Conservation (phyloP, 2,329 filamentous ascomycete species). For the Taxawa tesnikishii region DNA sequence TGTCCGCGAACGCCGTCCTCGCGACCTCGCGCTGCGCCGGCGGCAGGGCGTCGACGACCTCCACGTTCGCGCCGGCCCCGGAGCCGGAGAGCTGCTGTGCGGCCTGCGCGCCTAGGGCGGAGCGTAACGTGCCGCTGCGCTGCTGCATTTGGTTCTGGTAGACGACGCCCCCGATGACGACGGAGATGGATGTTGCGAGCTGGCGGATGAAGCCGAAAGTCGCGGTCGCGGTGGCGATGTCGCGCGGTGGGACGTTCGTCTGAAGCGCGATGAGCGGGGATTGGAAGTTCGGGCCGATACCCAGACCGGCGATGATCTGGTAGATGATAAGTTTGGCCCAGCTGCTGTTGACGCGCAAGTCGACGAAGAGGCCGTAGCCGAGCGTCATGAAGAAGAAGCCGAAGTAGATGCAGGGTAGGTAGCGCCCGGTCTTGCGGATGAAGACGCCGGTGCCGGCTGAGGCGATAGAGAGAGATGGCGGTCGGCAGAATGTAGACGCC, state of each 20-base stretch:
- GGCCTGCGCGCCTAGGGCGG: slow-evolving; percentile 37
- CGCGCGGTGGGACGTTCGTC: slow-evolving; percentile 43
- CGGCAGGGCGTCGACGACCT: slow-evolving; percentile 41
- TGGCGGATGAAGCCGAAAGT: slow-evolving; percentile 55
- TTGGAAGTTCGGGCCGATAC: slow-evolving; percentile 56
- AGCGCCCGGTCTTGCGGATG: slow-evolving; percentile 33
- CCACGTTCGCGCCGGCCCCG: slow-evolving; percentile 49
- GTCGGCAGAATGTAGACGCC: slow-evolving; percentile 45
- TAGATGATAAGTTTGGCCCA: slow-evolving; percentile 33
- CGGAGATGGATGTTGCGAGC: slow-evolving; percentile 51
- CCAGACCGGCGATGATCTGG: slow-evolving; percentile 51
- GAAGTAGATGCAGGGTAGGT: slow-evolving; percentile 41
- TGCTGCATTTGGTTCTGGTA: slow-evolving; percentile 62
- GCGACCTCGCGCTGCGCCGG: slow-evolving; percentile 30
- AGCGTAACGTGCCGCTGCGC: slow-evolving; percentile 36
- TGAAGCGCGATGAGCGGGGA: slow-evolving; percentile 54
- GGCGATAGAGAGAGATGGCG: slow-evolving; percentile 20
- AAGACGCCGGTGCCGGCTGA: slow-evolving; percentile 23
- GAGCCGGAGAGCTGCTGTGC: slow-evolving; percentile 44
- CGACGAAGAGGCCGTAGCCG: slow-evolving; percentile 25
- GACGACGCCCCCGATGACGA: slow-evolving; percentile 60
- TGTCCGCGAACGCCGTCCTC: slow-evolving; percentile 29
- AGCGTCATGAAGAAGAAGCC: slow-evolving; percentile 25
- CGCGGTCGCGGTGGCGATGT: slow-evolving; percentile 53
- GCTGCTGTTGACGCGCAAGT: slow-evolving; percentile 19